These are phyloP conservation scores for Alternaria rosae DNA, from an alignment of 2,329 filamentous ascomycete genomes.

Conservation along the genomic window DNA sequence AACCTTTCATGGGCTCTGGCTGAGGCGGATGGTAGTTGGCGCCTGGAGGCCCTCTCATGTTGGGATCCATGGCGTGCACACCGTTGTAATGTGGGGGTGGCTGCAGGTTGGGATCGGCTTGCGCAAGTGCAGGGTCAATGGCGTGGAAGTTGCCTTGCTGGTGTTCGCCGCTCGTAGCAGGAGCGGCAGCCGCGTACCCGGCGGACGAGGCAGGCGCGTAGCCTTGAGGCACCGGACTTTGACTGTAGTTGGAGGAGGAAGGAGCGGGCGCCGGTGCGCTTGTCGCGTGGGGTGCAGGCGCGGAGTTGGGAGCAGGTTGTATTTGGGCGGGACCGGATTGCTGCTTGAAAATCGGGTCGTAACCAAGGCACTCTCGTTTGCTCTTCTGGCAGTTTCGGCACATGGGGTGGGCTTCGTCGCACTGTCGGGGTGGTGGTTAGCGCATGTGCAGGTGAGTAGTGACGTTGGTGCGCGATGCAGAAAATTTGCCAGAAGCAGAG, in stretches of 20 bases:
- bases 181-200: slow-evolving; percentile 45
- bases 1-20: slow-evolving; percentile 42
- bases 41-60: slow-evolving; percentile 38
- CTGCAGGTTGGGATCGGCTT: slow-evolving; percentile 42
- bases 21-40: slow-evolving; percentile 23
- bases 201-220: slow-evolving; percentile 56
- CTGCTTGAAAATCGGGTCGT: slow-evolving; percentile 86
- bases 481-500: slow-evolving; percentile 2
- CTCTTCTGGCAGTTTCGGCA: slow-evolving; percentile 92
- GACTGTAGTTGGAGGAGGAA: slow-evolving; percentile 47
- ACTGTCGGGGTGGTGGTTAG: slow-evolving; percentile 64
- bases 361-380: slow-evolving; percentile 84
- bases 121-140: slow-evolving; percentile 71
- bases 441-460: slow-evolving; percentile 19
- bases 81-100: slow-evolving; percentile 44
- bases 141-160: slow-evolving; percentile 63
- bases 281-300: slow-evolving; percentile 45
- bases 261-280: slow-evolving; percentile 43
- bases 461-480: slow-evolving; percentile 6
- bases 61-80: slow-evolving; percentile 41
- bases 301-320: slow-evolving; percentile 69
- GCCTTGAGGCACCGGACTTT: slow-evolving; percentile 51
- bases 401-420: slow-evolving; percentile 91
- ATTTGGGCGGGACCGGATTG: slow-evolving; percentile 73
- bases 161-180: slow-evolving; percentile 45